A percentile compares a stretch with the other conserved stretches of the same genome.
Evolutionary conservation across 805 yeast species (phyloP).

Genomic region (Kodamaea fukazawae): DNA sequence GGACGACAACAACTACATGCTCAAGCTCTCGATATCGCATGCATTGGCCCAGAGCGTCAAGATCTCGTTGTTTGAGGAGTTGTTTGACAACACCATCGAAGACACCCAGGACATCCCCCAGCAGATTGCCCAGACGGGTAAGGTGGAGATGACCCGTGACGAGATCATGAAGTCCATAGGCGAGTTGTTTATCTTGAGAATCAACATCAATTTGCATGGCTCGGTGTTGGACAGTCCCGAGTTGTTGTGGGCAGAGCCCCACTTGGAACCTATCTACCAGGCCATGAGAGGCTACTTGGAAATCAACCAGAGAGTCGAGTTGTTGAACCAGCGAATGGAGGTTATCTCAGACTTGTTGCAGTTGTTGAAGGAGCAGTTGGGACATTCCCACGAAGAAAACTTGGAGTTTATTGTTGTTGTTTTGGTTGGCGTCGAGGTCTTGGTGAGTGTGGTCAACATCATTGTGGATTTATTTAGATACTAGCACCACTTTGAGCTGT

Average conservation of each 20-base stretch:
- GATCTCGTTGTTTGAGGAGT: conserved; percentile 90
- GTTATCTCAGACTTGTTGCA: conserved; percentile 90
- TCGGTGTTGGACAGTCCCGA: conserved; percentile 95
- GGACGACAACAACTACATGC: conserved; percentile 87
- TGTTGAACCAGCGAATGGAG: conserved; percentile 87
- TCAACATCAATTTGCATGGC: conserved; percentile 79
- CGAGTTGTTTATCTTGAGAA: conserved; percentile 83
- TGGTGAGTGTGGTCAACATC: conserved; percentile 83
- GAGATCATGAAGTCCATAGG: conserved; percentile 98
- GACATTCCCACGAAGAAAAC: conserved; percentile 90
- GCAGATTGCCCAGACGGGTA: conserved; percentile 91
- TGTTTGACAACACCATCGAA: conserved; percentile 94
- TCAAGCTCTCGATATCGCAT: conserved; percentile 89
- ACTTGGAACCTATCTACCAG: conserved; percentile 93
- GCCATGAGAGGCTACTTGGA: conserved; percentile 95
- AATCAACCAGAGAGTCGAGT: conserved; percentile 87
- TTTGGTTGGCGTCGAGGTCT: conserved; percentile 86
- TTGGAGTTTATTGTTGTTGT: conserved; percentile 88
- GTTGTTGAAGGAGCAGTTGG: conserved; percentile 95
- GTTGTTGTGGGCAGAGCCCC: conserved; percentile 99
- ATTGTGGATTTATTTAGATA: conserved; percentile 52
- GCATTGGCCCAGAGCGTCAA: conserved; percentile 95
- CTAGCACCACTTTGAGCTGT: conserved; percentile 5
- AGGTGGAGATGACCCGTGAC: conserved; percentile 88
- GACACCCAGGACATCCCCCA: conserved; percentile 97